Percentiles rank a stretch among this genome's conserved stretches.
phyloP scores from a whole-genome alignment of 2,329 filamentous ascomycete genomes.

The Colletotrichum tropicale region DNA sequence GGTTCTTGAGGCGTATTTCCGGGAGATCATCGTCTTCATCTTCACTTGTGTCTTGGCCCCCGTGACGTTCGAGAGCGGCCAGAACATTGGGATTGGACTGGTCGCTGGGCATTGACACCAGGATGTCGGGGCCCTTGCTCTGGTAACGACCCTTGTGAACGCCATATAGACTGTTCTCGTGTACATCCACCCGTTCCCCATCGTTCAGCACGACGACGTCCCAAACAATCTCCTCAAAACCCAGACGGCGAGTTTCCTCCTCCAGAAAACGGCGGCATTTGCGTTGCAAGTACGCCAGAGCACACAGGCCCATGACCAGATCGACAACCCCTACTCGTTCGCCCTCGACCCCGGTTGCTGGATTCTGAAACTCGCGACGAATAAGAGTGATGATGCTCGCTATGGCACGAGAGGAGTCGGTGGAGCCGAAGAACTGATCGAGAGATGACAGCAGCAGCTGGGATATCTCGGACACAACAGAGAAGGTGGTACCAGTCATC shows the following conservation, averaged over 20 bases:
- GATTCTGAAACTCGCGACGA: constrained; percentile 67
- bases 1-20: constrained; percentile 54
- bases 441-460: constrained; percentile 63
- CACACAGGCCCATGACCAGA: constrained; percentile 64
- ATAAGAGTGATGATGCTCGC: constrained; percentile 70
- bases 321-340: constrained; percentile 66
- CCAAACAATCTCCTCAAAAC: constrained; percentile 65
- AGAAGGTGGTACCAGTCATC: constrained; percentile 59
- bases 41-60: constrained; percentile 27
- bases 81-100: constrained; percentile 31
- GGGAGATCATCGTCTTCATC: constrained; percentile 47
- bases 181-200: constrained; percentile 61
- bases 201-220: constrained; percentile 68
- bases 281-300: constrained; percentile 65
- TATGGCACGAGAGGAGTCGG: constrained; percentile 71
- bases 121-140: constrained; percentile 13
- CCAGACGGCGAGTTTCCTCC: constrained; percentile 50
- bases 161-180: constrained; percentile 40
- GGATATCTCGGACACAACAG: constrained; percentile 59
- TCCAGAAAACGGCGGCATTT: constrained; percentile 57
- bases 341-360: constrained; percentile 61
- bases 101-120: constrained; percentile 26
- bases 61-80: constrained; percentile 39
- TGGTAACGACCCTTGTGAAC: constrained; percentile 29
- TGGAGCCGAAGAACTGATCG: constrained; percentile 70